phyloP scores from a whole-genome alignment of 73 alveolate genomes.

The Blepharisma japonicum region DNA sequence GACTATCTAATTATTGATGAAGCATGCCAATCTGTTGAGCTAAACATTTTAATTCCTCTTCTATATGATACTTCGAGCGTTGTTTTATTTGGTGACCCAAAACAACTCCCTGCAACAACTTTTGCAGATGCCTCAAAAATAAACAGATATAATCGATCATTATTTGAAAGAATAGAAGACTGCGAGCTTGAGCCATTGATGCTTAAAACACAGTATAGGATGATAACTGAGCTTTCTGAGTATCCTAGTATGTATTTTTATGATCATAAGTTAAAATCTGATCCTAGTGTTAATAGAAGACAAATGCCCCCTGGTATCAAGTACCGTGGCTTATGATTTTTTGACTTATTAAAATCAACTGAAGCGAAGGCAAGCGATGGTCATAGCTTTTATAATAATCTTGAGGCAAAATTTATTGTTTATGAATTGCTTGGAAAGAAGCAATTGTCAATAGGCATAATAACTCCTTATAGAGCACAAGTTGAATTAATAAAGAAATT shows the following conservation, averaged over 20 bases:
- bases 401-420: not conserved
- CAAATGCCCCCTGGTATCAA: not conserved
- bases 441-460: constrained; percentile 33
- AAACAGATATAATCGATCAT: constrained; percentile 47
- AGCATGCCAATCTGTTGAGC: constrained; percentile 66
- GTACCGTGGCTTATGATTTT: not conserved
- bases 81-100: constrained; percentile 70
- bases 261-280: not conserved
- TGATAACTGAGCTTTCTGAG: constrained; percentile 50
- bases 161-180: constrained; percentile 55
- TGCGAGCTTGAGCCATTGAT: constrained; percentile 68
- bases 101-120: constrained; percentile 68
- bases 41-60: constrained; percentile 59
- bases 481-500: constrained; percentile 49
- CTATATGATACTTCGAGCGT: constrained; percentile 47
- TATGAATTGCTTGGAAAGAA: not conserved
- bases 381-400: not conserved
- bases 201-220: constrained; percentile 92
- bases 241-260: not conserved
- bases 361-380: not conserved
- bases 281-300: not conserved
- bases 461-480: constrained; percentile 57
- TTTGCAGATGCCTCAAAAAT: constrained; percentile 43
- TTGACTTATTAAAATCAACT: not conserved
- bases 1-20: constrained; percentile 74